phyloP scores from a whole-genome alignment of 768 basidiomycete genomes.

The Psilocybe tampanensis region DNA sequence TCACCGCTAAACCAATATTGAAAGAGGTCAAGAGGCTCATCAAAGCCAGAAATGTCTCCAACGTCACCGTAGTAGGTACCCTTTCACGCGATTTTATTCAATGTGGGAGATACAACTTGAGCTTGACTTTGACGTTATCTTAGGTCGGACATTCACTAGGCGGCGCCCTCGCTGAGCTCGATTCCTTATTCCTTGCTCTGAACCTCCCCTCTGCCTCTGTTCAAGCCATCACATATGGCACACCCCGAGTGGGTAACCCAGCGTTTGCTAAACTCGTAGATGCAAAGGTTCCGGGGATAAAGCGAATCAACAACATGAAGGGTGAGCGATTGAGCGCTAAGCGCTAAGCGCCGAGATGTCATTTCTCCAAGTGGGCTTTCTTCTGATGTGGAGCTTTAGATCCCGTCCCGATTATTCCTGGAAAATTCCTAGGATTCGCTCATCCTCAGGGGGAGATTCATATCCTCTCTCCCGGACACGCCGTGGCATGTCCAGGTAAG shows the following conservation, averaged over 20 bases:
- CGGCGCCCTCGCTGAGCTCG: conserved; percentile 55
- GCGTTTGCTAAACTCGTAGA: conserved; percentile 53
- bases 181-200: conserved; percentile 49
- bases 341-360: too few relatives aligned
- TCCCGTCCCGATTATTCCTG: conserved; percentile 59
- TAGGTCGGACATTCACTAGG: conserved; percentile 55
- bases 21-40: conserved; percentile 43
- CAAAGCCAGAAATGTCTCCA: conserved; percentile 17
- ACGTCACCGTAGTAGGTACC: conserved; percentile 39
- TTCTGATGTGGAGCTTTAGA: conserved; percentile 24
- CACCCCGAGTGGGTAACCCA: conserved; percentile 53
- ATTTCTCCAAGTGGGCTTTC: too few relatives aligned
- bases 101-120: background rate
- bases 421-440: conserved; percentile 47
- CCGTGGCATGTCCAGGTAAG: conserved; percentile 39
- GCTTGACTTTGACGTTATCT: background rate
- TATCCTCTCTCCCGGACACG: conserved; percentile 42
- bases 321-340: too few relatives aligned
- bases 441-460: conserved; percentile 61
- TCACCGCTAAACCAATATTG: conserved; percentile 37
- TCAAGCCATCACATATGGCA: conserved; percentile 49
- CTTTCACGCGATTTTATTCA: conserved; percentile 24
- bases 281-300: conserved; percentile 41
- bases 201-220: conserved; percentile 46
- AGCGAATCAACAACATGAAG: conserved; percentile 41